These are phyloP conservation scores for Hibiscus tridactylites DNA, from an alignment of 345 rosid genomes.

Conservation along the genomic window DNA sequence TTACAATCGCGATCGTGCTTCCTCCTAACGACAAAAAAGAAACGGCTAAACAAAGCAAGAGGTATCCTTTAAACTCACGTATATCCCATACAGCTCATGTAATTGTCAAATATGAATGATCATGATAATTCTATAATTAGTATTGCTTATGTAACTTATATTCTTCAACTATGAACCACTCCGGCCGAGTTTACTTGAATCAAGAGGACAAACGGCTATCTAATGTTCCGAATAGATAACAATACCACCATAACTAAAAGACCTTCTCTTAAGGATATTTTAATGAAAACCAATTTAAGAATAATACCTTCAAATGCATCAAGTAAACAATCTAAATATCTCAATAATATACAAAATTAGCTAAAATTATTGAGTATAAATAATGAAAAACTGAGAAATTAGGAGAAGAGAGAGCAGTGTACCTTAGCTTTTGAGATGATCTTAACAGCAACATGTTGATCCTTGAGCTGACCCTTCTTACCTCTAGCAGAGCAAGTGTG, in stretches of 20 bases:
- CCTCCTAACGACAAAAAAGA: neutral
- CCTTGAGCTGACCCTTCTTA: slow-evolving; percentile 64
- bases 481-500: slow-evolving; percentile 74
- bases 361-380: neutral
- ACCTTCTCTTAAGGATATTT: neutral
- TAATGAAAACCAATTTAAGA: neutral
- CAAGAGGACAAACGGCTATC: neutral
- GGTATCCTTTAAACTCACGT: neutral
- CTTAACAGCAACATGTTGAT: slow-evolving; percentile 68
- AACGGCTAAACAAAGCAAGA: neutral
- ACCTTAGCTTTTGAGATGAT: slow-evolving; percentile 84
- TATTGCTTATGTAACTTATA: neutral
- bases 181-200: neutral
- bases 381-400: neutral
- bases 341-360: neutral
- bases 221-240: neutral
- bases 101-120: neutral
- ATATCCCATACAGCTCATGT: neutral
- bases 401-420: neutral
- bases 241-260: neutral
- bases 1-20: slow-evolving; percentile 3
- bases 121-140: neutral
- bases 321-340: neutral
- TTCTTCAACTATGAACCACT: neutral
- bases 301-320: neutral